Base-by-base conservation (phyloP, 768 basidiomycete species). In the Hygrocybe punicea region DNA sequence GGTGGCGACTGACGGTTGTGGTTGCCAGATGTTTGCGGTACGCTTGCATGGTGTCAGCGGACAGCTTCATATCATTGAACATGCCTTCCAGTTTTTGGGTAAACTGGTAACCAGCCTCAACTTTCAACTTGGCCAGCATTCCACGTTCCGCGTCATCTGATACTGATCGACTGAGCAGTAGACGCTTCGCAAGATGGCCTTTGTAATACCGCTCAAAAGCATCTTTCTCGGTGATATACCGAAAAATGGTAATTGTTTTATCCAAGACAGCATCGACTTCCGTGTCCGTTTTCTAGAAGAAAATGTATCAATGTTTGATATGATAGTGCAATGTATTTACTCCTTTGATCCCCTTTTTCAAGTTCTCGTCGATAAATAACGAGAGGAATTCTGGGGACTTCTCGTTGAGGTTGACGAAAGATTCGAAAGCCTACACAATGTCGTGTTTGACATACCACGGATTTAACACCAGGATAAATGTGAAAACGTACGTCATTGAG, bases 201-300 rank as follows among this genome's bases (percentile, higher is more conserved):
- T 98, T 98, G 78, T 99, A 99, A 70, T 98, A 98, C 34, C 91
- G 83, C 71, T 99, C 97, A 68, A 99, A 99, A 13, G 93, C 83
- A 67, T 99, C 97, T 73, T 98, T 98, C 72, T 98, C 95, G 2
- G 85, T 81, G 56, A 98, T 79, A 74, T 85, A 99, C 49, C 96
- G 83, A 82, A 99, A 99, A 25, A 98, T 84, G 2, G 86, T 91
- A 70, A 98, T 97, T 0, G 97, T 95, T 75, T 97, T 98, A 67
- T 98, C 96, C 58, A 99, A 76, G 5, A 96, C 83, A 34, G 71
- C 69, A 63, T 98, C 96, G 51, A 98, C 87, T 66, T 99, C 97
- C 17, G 80, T 77, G 57, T 98, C 97, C 24, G 91, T 84, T 95
- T 97, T 98, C 97, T 98, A 65, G 1, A 19, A 23, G 34, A 60